phyloP scores from a whole-genome alignment of 306 rosid genomes.

The Medicago lupulina region DNA sequence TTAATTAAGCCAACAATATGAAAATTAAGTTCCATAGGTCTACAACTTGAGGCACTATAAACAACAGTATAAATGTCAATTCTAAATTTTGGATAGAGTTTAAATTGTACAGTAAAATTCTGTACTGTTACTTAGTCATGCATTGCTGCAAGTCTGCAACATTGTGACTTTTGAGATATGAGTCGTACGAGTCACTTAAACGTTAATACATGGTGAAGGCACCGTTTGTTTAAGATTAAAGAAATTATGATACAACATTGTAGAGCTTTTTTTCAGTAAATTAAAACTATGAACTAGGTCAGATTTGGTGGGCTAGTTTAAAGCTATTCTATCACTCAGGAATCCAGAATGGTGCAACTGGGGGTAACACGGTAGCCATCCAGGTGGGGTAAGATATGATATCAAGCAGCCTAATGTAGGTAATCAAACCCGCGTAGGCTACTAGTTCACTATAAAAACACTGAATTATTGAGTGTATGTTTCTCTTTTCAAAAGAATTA shows the following conservation, averaged over 20 bases:
- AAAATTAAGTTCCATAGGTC: not conserved
- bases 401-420: not conserved
- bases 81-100: not conserved
- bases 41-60: not conserved
- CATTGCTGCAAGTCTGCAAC: not conserved
- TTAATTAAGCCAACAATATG: not conserved
- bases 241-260: not conserved
- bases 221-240: too few relatives aligned
- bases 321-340: not conserved
- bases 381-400: not conserved
- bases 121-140: constrained; percentile 3
- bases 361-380: not conserved
- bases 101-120: not conserved
- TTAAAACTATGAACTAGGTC: not conserved
- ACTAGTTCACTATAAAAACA: not conserved
- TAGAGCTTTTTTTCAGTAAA: not conserved
- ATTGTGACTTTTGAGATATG: not conserved
- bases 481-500: not conserved
- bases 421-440: not conserved
- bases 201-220: not conserved
- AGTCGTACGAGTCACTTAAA: not conserved
- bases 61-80: not conserved
- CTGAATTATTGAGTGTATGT: not conserved
- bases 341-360: not conserved
- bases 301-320: not conserved